Percentiles rank a stretch among this genome's conserved stretches.
Conservation (phyloP, 805 yeast genomes). For the Barnettozyma vustinii region DNA sequence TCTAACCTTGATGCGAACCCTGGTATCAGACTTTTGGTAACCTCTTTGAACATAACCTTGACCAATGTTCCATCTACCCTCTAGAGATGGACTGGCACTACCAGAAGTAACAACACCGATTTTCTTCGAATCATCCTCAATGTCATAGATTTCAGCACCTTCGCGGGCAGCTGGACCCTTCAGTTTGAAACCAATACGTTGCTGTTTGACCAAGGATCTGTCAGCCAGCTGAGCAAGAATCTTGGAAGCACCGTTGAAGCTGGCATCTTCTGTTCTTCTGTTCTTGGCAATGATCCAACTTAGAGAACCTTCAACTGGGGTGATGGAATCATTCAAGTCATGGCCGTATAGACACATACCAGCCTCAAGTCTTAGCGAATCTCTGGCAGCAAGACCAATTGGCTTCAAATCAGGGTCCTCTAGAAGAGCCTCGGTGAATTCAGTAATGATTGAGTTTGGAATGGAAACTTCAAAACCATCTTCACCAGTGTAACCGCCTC, state of each 20-base stretch:
- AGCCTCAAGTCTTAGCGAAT: conserved; percentile 90
- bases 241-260: conserved; percentile 71
- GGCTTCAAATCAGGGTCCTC: conserved; percentile 61
- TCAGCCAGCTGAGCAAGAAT: conserved; percentile 68
- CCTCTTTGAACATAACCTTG: conserved; percentile 82
- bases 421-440: conserved; percentile 55
- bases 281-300: conserved; percentile 86
- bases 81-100: conserved; percentile 60
- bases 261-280: conserved; percentile 48
- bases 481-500: conserved; percentile 98
- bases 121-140: conserved; percentile 50
- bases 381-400: conserved; percentile 97
- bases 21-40: conserved; percentile 67
- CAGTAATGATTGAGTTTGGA: conserved; percentile 51
- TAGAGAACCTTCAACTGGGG: conserved; percentile 87
- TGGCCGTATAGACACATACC: conserved; percentile 98
- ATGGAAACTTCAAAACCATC: conserved; percentile 94
- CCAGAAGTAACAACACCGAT: conserved; percentile 54
- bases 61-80: conserved; percentile 72
- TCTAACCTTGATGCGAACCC: conserved; percentile 70
- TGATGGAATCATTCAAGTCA: conserved; percentile 70
- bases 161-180: conserved; percentile 93
- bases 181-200: conserved; percentile 67
- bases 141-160: conserved; percentile 55
- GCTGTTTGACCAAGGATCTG: conserved; percentile 47